Conservation (phyloP, 352 stramenopile genomes). For the Thraustochytrium sp. region DNA sequence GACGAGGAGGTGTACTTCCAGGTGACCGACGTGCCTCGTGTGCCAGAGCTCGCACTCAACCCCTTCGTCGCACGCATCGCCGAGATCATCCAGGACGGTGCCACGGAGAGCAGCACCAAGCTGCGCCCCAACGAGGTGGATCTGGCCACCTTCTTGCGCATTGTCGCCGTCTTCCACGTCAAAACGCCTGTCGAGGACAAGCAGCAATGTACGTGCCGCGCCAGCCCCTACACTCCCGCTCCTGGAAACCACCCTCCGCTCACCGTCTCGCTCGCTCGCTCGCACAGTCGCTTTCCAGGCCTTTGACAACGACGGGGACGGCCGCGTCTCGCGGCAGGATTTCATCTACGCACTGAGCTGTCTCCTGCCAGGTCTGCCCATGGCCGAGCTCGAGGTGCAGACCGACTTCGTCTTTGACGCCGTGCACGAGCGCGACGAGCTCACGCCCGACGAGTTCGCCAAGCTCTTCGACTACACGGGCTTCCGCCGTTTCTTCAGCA, state of each 20-base stretch:
- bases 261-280: too few species aligned
- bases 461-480: constrained; percentile 9
- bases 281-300: not conserved
- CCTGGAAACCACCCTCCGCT: not conserved
- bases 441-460: not conserved
- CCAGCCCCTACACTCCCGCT: not conserved
- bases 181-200: not conserved
- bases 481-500: not conserved
- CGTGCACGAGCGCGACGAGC: not conserved
- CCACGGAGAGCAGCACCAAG: too few species aligned
- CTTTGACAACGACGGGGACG: constrained; percentile 19
- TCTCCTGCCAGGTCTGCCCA: not conserved
- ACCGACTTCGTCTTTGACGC: constrained; percentile 4
- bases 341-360: not conserved
- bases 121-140: not conserved
- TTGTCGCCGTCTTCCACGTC: constrained; percentile 13
- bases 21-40: not conserved
- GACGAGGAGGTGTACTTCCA: not conserved
- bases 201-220: constrained; percentile 21
- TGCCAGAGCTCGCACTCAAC: constrained; percentile 14
- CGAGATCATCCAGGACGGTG: not conserved
- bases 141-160: not conserved
- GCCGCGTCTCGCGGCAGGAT: not conserved
- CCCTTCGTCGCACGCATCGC: not conserved
- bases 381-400: constrained; percentile 4